Conservation (phyloP, 169 alveolate species). For the Plasmodium fragile region DNA sequence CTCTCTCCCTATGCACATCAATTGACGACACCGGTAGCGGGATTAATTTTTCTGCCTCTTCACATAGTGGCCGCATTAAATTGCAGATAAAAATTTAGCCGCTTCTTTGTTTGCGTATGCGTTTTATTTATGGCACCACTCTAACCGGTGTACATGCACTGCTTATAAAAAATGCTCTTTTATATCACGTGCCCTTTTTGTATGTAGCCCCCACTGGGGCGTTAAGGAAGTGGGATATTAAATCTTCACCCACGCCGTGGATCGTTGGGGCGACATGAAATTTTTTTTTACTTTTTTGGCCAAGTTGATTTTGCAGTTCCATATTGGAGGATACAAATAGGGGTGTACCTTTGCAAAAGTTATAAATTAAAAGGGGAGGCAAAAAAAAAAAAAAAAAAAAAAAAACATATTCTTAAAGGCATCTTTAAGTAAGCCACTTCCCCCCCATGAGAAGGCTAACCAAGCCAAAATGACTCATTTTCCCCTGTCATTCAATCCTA, state of each 20-base stretch:
- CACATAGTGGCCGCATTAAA: background rate
- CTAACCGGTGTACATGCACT: background rate
- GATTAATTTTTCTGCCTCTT: background rate
- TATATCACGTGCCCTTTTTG: background rate
- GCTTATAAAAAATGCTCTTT: background rate
- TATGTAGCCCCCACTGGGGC: background rate
- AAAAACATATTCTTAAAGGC: background rate
- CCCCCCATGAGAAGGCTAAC: background rate
- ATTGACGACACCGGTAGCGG: background rate
- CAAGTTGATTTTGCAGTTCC: background rate
- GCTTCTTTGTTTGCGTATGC: background rate
- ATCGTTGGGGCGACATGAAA: background rate
- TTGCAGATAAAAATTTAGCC: background rate
- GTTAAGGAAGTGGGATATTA: background rate
- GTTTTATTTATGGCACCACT: background rate
- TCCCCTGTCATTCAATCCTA: background rate
- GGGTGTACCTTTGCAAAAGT: background rate
- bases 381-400: too few relatives aligned
- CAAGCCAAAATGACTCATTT: background rate
- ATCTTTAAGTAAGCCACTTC: background rate
- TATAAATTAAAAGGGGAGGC: background rate
- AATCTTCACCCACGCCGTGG: background rate
- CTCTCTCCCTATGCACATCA: background rate
- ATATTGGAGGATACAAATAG: background rate
- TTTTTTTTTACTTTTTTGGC: background rate